phyloP scores from a whole-genome alignment of 116 monocot species.

The Phalaenopsis hybrid region DNA sequence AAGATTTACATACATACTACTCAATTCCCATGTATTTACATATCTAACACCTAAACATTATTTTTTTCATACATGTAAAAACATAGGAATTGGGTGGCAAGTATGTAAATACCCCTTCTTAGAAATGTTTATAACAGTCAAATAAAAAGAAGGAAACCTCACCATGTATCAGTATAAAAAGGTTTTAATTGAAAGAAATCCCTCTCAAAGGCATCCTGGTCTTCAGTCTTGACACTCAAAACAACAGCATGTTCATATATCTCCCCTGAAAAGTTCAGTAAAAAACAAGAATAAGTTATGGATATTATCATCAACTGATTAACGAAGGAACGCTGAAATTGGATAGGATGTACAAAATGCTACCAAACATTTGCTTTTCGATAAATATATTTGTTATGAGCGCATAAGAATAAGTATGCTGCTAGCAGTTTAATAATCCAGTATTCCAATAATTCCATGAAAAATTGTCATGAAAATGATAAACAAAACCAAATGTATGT shows the following conservation, averaged over 20 bases:
- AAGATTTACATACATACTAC: too few species aligned
- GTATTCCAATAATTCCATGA: neutral
- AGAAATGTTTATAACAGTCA: neutral
- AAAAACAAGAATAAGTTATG: constrained; percentile 4
- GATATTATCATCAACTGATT: neutral
- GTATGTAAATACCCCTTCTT: too few species aligned
- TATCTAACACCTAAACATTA: too few species aligned
- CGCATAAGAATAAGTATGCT: neutral
- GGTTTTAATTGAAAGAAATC: constrained; percentile 98
- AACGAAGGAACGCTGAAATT: neutral
- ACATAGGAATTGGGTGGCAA: too few species aligned
- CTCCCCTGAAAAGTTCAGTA: constrained; percentile 57
- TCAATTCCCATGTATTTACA: too few species aligned
- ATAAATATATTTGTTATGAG: neutral
- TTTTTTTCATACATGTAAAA: too few species aligned
- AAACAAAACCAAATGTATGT: neutral
- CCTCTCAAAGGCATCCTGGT: constrained; percentile 95
- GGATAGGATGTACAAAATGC: neutral
- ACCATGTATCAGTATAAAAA: constrained; percentile 69
- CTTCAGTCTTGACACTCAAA: constrained; percentile 84
- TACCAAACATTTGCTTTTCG: neutral
- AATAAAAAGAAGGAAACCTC: neutral
- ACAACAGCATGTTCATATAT: constrained; percentile 95
- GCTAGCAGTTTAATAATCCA: neutral
- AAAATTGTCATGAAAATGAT: neutral